Base-by-base conservation (phyloP, 129 eudicot genomes). In the Flaveria robusta region DNA sequence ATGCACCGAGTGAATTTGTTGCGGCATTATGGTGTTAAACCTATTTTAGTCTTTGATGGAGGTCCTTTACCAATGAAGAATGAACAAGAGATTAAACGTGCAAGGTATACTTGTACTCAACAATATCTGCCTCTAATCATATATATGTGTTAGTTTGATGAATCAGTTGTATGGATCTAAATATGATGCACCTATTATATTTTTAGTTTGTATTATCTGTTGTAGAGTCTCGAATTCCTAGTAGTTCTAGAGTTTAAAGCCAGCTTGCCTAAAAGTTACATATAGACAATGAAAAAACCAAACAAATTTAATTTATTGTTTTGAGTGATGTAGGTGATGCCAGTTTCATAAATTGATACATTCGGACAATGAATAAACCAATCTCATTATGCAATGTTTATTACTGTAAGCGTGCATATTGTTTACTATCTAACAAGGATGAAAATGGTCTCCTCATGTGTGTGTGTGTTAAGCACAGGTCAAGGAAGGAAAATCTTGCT, bases 1-100 rank as follows among this genome's bases (percentile, higher is more conserved):
- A 91, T 94, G 99, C 99, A 94, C 74, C 83, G 99, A 81, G 99
- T 94, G 79, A 91, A 94, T 77, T 77, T 94, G 88, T 67, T 94
- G 82, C 88, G 96, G 49, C 97, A 94, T 89, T 81, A 89, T 81
- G 97, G 97, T 26, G 81, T 94, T 12, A 91, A 79, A 70, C 99
- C 99, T 51, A 82, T 94, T 84, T 89, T 94, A 71, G 94, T 94
- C 14, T 91, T 94, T 71, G 97, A 94, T 82, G 99, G 99, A 74
- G 97, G 96, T 52, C 88, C 76, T 73, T 84, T 94, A 72, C 99
- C 97, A 23, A 94, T 94, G 99, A 94, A 94, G 90, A 72, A 58
- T 31, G 99, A 94, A 58, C 99, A 94, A 77, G 99, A 94, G 85
- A 81, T 80, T 74, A 94, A 94, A 81, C 97, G 99, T 49, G 96